These are phyloP conservation scores for Kingdonia uniflora DNA, from an alignment of 164 flowering plant species.

Conservation along the genomic window DNA sequence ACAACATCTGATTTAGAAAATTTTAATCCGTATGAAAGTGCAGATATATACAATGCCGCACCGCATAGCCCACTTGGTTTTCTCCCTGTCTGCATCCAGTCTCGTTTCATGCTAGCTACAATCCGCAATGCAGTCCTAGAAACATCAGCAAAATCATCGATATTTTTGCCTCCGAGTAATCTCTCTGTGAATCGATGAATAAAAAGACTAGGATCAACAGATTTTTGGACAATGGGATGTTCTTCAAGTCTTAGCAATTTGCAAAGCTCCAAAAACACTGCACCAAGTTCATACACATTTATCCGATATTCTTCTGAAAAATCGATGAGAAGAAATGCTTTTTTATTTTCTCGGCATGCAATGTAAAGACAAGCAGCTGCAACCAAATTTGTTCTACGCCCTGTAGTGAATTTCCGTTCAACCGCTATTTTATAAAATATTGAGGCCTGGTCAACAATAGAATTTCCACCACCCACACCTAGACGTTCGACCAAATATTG, in stretches of 20 bases:
- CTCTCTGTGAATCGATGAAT: slow-evolving; percentile 58
- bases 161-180: slow-evolving; percentile 27
- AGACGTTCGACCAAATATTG: slow-evolving; percentile 23
- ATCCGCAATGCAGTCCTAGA: slow-evolving; percentile 55
- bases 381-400: slow-evolving; percentile 63
- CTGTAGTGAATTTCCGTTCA: slow-evolving; percentile 67
- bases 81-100: slow-evolving; percentile 99
- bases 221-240: slow-evolving; percentile 56
- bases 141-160: slow-evolving; percentile 11
- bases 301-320: slow-evolving; percentile 56
- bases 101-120: slow-evolving; percentile 87
- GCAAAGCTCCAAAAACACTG: slow-evolving; percentile 90
- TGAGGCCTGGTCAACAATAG: slow-evolving; percentile 28
- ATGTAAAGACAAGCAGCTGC: slow-evolving; percentile 82
- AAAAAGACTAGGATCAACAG: slow-evolving; percentile 89
- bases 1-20: slow-evolving; percentile 38
- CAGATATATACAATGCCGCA: slow-evolving; percentile 83
- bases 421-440: slow-evolving; percentile 52
- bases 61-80: slow-evolving; percentile 96
- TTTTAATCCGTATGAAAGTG: slow-evolving; percentile 66
- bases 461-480: slow-evolving; percentile 34
- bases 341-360: slow-evolving; percentile 58
- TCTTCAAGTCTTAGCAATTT: slow-evolving; percentile 54
- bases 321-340: slow-evolving; percentile 82
- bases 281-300: slow-evolving; percentile 94